phyloP scores from a whole-genome alignment of 1,284 basidiomycete genomes.

The Ceratobasidium theobromae region DNA sequence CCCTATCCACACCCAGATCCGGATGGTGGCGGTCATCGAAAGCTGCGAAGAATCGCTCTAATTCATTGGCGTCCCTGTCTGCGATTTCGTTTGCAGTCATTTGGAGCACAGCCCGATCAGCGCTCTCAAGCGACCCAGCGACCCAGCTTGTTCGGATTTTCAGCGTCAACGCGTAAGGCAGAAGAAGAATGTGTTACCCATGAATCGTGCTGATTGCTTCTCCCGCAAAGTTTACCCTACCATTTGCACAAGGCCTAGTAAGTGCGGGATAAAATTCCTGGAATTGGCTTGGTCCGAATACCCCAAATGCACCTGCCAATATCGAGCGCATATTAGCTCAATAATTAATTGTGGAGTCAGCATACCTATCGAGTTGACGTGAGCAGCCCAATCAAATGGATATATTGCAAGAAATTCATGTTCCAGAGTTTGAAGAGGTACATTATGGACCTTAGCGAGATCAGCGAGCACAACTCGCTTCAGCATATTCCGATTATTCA shows the following conservation, averaged over 20 bases:
- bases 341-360: not conserved
- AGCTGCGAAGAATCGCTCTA: not conserved
- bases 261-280: not conserved
- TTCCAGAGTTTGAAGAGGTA: not conserved
- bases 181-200: not conserved
- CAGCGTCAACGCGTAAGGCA: not conserved
- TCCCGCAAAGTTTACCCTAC: not conserved
- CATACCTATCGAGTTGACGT: not conserved
- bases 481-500: not conserved
- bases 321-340: not conserved
- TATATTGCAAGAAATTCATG: not conserved
- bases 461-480: not conserved
- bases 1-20: too few relatives aligned
- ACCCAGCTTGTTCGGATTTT: slow-evolving; percentile 1
- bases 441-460: not conserved
- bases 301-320: not conserved
- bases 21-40: too few relatives aligned
- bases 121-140: slow-evolving; percentile 7
- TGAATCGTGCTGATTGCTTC: slow-evolving; percentile 4
- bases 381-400: slow-evolving; percentile 6
- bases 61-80: not conserved
- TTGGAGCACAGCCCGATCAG: not conserved
- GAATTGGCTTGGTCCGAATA: slow-evolving; percentile 11
- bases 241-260: not conserved
- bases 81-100: not conserved